These are phyloP conservation scores for Tylopilus subfusipes DNA, from an alignment of 768 basidiomycete genomes.

Conservation along the genomic window DNA sequence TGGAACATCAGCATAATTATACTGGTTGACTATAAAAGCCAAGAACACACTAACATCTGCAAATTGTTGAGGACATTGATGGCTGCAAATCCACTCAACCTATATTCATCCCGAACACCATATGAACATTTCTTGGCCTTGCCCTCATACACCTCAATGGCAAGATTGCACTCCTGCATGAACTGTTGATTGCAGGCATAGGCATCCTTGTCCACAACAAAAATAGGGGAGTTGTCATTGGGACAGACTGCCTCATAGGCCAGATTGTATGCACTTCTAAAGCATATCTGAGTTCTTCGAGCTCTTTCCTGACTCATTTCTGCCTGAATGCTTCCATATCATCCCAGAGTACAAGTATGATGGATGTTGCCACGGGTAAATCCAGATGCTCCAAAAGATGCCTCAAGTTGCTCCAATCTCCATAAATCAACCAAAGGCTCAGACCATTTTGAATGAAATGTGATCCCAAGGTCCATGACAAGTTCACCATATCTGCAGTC, in stretches of 20 bases:
- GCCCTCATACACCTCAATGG: too few relatives aligned
- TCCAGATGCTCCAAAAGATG: slow-evolving; percentile 8
- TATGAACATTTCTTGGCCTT: slow-evolving; percentile 4
- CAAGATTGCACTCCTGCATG: neutral
- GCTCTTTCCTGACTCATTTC: slow-evolving; percentile 6
- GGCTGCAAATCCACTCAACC: slow-evolving; percentile 1
- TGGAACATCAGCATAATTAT: too few relatives aligned
- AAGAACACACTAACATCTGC: neutral
- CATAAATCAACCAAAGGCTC: neutral
- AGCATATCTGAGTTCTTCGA: slow-evolving; percentile 8
- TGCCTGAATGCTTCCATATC: neutral
- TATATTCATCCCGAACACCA: slow-evolving; percentile 9
- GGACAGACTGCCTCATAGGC: slow-evolving; percentile 6
- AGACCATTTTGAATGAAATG: neutral
- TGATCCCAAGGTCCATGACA: neutral
- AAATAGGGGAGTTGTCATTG: neutral
- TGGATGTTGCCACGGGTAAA: slow-evolving; percentile 3
- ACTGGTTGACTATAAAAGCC: neutral
- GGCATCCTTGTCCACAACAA: neutral
- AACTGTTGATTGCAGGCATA: slow-evolving; percentile 2
- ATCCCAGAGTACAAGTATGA: slow-evolving; percentile 4
- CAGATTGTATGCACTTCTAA: slow-evolving; percentile 16
- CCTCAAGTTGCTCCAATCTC: neutral
- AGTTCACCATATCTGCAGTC: neutral
- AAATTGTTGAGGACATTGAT: too few relatives aligned